A percentile compares a stretch with the other conserved stretches of the same genome.
Conservation (phyloP, 148 eudicot species). For the Amaranthus cruentus region DNA sequence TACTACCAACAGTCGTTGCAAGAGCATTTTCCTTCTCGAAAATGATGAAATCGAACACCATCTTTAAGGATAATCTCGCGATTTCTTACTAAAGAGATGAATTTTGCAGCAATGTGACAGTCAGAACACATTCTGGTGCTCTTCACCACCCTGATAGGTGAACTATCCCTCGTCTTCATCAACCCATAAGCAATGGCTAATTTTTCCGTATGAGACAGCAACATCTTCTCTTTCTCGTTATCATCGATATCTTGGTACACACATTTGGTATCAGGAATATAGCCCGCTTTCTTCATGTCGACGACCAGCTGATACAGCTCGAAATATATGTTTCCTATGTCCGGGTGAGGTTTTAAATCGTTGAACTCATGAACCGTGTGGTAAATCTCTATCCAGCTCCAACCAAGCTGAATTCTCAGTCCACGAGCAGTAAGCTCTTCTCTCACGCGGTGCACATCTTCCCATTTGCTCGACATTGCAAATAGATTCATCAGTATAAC, state of each 20-base stretch:
- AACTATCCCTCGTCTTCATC: conserved; percentile 33
- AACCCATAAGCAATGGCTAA: conserved; percentile 62
- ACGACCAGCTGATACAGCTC: conserved; percentile 48
- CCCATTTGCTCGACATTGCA: conserved; percentile 37
- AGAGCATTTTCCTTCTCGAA: conserved; percentile 55
- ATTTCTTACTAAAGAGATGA: conserved; percentile 37
- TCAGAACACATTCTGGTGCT: conserved; percentile 55
- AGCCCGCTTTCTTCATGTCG: conserved; percentile 46
- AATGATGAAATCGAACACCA: conserved; percentile 61
- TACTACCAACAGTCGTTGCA: conserved; percentile 61
- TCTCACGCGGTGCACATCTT: conserved; percentile 36
- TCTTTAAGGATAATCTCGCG: conserved; percentile 55
- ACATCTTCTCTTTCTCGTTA: conserved; percentile 46
- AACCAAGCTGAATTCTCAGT: conserved; percentile 31
- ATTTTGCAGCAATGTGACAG: conserved; percentile 51
- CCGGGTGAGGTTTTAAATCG: conserved; percentile 47
- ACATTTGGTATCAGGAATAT: conserved; percentile 41
- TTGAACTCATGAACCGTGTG: conserved; percentile 38
- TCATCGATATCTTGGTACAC: conserved; percentile 40
- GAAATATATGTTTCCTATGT: conserved; percentile 48
- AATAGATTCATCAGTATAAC: conserved; percentile 50
- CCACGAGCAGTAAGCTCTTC: conserved; percentile 35
- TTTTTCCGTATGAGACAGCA: conserved; percentile 57
- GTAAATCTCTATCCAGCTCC: conserved; percentile 58
- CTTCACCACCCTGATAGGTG: conserved; percentile 56